These are phyloP conservation scores for Neurospora tetraspora DNA, from an alignment of 495 filamentous ascomycete species.

Conservation along the genomic window DNA sequence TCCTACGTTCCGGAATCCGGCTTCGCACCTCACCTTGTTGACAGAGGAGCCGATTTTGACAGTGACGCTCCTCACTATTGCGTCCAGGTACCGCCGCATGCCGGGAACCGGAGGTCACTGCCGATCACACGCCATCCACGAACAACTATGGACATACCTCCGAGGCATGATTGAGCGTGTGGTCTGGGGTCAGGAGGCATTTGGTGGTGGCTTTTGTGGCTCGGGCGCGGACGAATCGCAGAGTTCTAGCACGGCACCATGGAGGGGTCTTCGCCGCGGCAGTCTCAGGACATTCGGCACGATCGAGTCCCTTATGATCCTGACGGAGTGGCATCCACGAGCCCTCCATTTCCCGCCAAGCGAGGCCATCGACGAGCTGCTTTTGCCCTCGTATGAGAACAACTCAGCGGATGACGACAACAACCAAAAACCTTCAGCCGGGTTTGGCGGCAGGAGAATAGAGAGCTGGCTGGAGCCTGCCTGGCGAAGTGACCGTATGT, in stretches of 20 bases:
- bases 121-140: constrained; percentile 83
- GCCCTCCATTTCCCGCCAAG: constrained; percentile 91
- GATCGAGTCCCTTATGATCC: constrained; percentile 81
- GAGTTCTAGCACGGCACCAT: constrained; percentile 49
- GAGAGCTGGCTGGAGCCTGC: constrained; percentile 93
- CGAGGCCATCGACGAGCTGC: constrained; percentile 54
- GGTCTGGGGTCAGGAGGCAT: constrained; percentile 92
- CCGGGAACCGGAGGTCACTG: constrained; percentile 72
- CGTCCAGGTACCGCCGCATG: constrained; percentile 74
- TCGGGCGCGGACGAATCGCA: constrained; percentile 59
- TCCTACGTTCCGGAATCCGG: constrained; percentile 66
- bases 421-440: constrained; percentile 32
- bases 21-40: constrained; percentile 65
- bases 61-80: constrained; percentile 81
- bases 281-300: constrained; percentile 83
- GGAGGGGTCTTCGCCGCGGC: constrained; percentile 54
- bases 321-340: constrained; percentile 95
- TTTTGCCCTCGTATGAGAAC: constrained; percentile 41
- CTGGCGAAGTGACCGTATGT: constrained; percentile 96
- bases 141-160: constrained; percentile 91
- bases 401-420: constrained; percentile 40
- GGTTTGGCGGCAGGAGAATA: constrained; percentile 59
- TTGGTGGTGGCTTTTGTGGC: constrained; percentile 77
- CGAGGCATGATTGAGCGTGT: constrained; percentile 89
- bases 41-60: constrained; percentile 86